Conservation (phyloP, 768 basidiomycete genomes). For the Phaeotremella fagi region DNA sequence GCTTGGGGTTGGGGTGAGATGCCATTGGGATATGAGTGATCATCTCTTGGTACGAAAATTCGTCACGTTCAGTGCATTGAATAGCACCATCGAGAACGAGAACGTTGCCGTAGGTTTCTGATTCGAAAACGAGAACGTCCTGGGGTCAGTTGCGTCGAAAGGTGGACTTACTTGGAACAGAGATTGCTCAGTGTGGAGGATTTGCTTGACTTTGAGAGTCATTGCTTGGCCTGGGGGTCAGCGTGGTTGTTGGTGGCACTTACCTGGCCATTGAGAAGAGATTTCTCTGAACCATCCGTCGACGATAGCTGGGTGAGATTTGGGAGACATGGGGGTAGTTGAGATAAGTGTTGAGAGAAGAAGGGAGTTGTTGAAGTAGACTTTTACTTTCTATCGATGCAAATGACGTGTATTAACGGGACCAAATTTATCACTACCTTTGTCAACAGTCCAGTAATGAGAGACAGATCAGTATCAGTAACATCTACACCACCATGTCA, state of each 20-base stretch:
- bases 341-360: constrained; percentile 2
- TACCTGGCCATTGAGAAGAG: constrained; percentile 81
- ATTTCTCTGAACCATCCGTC: constrained; percentile 96
- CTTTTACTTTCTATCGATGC: not conserved
- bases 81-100: constrained; percentile 91
- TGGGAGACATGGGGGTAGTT: constrained; percentile 22
- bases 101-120: constrained; percentile 94
- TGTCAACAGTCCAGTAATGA: no score
- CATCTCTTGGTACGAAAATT: constrained; percentile 99
- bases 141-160: constrained; percentile 10
- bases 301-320: constrained; percentile 48
- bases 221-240: constrained; percentile 5
- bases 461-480: no score
- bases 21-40: constrained; percentile 95
- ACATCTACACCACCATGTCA: not conserved
- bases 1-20: constrained; percentile 91
- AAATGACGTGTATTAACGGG: not conserved
- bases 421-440: not conserved
- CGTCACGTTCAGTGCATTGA: constrained; percentile 96
- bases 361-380: not conserved
- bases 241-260: no score
- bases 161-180: constrained; percentile 61
- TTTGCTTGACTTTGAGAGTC: constrained; percentile 72
- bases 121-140: constrained; percentile 95
- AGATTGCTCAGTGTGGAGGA: constrained; percentile 89